Evolutionary conservation across 805 yeast species (phyloP).

Genomic region (Wickerhamiella australiensis): DNA sequence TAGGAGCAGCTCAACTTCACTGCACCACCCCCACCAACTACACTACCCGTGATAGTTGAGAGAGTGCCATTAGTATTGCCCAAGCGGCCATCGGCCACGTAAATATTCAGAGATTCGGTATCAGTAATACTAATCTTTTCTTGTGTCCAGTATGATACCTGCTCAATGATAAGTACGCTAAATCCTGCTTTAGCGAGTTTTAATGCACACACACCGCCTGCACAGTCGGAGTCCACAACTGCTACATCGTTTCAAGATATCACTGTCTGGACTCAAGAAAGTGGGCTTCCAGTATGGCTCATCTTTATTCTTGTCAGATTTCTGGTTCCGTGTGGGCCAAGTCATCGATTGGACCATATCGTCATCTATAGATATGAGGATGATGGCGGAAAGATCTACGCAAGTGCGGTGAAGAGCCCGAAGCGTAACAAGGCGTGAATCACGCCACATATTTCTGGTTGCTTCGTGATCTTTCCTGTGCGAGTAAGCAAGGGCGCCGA

Average conservation of each 20-base stretch:
- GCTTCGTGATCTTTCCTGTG: constrained; percentile 25
- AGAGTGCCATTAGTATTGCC: constrained; percentile 19
- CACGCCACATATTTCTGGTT: constrained; percentile 32
- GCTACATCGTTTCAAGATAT: constrained; percentile 29
- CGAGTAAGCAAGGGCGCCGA: constrained; percentile 21
- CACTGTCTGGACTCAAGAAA: not conserved
- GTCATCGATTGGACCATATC: constrained; percentile 8
- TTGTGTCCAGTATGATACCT: constrained; percentile 35
- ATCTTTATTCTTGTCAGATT: not conserved
- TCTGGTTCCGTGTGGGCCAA: not conserved
- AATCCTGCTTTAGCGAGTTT: constrained; percentile 35
- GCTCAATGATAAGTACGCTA: constrained; percentile 38
- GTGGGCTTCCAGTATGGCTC: not conserved
- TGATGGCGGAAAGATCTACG: constrained; percentile 18
- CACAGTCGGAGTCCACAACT: constrained; percentile 42
- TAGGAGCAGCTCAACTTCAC: constrained; percentile 47
- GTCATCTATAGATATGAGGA: constrained; percentile 9
- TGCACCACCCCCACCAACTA: constrained; percentile 48
- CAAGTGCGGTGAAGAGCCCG: constrained; percentile 31
- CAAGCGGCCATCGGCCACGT: constrained; percentile 26
- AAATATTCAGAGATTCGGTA: constrained; percentile 29
- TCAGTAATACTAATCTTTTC: constrained; percentile 33
- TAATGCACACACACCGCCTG: constrained; percentile 43
- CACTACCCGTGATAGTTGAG: constrained; percentile 38
- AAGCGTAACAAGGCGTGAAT: constrained; percentile 31